Conservation (phyloP, 2,329 filamentous ascomycete species). For the Pseudogymnoascus sp. region DNA sequence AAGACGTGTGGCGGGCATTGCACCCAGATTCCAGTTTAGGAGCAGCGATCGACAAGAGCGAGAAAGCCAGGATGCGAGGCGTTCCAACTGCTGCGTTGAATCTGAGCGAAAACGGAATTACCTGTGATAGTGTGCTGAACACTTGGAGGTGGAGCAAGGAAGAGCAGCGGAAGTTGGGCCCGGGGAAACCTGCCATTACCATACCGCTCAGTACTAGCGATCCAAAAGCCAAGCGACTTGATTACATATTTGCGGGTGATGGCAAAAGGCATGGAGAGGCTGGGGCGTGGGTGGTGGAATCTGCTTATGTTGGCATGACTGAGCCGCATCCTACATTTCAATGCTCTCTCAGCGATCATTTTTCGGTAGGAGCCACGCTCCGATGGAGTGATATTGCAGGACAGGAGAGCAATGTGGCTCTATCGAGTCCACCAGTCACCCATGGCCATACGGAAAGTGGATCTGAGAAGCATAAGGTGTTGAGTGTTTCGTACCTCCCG, state of each 20-base stretch:
- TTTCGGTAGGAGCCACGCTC: constrained; percentile 78
- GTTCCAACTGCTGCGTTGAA: constrained; percentile 73
- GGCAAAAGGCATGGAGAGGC: constrained; percentile 30
- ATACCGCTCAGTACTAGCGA: constrained; percentile 61
- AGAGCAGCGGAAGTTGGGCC: constrained; percentile 58
- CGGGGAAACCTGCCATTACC: constrained; percentile 49
- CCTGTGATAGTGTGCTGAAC: constrained; percentile 78
- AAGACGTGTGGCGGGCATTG: constrained; percentile 75
- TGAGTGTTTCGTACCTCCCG: constrained; percentile 29
- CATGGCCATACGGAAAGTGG: constrained; percentile 16
- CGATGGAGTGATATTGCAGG: constrained; percentile 12
- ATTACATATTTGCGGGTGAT: constrained; percentile 82
- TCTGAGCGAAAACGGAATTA: constrained; percentile 70
- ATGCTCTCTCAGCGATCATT: constrained; percentile 91
- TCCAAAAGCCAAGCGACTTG: constrained; percentile 72
- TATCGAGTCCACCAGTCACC: constrained; percentile 19
- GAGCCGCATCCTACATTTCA: constrained; percentile 69
- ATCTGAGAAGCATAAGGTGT: constrained; percentile 13
- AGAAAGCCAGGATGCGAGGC: constrained; percentile 55
- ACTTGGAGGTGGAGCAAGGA: constrained; percentile 84
- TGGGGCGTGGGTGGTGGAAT: constrained; percentile 58
- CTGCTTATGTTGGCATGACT: constrained; percentile 68
- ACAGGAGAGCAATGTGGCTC: constrained; percentile 19
- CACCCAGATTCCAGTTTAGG: constrained; percentile 80
- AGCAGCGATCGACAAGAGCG: constrained; percentile 56